These are phyloP conservation scores for Penicillium bovifimosum DNA, from an alignment of 495 filamentous ascomycete genomes.

Conservation along the genomic window DNA sequence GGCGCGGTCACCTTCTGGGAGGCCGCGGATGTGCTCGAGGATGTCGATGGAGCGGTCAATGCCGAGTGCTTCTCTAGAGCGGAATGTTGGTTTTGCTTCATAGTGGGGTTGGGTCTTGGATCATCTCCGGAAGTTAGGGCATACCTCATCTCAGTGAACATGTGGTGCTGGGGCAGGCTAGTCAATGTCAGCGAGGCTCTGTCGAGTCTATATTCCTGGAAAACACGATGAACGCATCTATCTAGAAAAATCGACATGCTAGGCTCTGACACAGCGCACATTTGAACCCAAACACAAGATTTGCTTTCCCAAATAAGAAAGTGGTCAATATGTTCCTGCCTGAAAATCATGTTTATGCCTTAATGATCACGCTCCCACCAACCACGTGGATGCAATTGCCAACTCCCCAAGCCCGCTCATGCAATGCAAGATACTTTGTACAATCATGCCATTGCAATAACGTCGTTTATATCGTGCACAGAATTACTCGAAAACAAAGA, in stretches of 20 bases:
- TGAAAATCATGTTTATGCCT: background rate
- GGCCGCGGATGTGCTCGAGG: slow-evolving; percentile 74
- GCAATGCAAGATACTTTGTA: too few species aligned
- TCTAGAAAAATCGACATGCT: too few species aligned
- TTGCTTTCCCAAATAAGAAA: background rate
- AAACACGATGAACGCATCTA: too few species aligned
- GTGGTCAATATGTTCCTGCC: background rate
- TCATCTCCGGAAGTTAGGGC: slow-evolving; percentile 20
- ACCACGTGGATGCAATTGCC: background rate
- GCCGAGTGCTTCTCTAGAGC: slow-evolving; percentile 47
- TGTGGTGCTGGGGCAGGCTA: slow-evolving; percentile 87
- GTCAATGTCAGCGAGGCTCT: slow-evolving; percentile 4
- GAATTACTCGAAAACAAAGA: background rate
- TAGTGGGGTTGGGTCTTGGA: background rate
- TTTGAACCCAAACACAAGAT: background rate
- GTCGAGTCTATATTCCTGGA: too few species aligned
- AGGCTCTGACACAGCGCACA: too few species aligned
- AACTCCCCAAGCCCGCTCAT: background rate
- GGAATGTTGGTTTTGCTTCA: background rate
- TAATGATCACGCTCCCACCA: background rate
- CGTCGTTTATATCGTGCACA: too few species aligned
- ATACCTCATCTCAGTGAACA: slow-evolving; percentile 83
- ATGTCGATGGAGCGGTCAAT: slow-evolving; percentile 74
- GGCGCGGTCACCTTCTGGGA: slow-evolving; percentile 57
- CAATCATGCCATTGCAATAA: background rate